phyloP scores from a whole-genome alignment of 2,329 filamentous ascomycete species.

The Coleophoma crateriformis region DNA sequence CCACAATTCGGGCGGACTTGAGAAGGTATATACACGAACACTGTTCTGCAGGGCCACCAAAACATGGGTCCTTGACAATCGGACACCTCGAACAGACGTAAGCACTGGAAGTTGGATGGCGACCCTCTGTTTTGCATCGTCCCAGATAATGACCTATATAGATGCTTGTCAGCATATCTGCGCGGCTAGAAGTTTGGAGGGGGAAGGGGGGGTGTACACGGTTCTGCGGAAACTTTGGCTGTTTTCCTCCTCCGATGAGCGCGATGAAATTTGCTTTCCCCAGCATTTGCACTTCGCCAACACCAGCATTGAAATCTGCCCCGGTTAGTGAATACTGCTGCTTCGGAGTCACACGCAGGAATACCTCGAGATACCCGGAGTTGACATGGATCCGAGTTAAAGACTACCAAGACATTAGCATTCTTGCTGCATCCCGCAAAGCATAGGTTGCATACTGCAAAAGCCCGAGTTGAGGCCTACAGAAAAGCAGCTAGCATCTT shows the following conservation, averaged over 20 bases:
- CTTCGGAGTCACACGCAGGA: slow-evolving; percentile 1
- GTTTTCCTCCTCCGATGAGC: slow-evolving; percentile 80
- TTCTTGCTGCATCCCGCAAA: background rate
- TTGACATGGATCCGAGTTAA: slow-evolving; percentile 66
- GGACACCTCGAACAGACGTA: slow-evolving; percentile 74
- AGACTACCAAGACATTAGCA: slow-evolving; percentile 43
- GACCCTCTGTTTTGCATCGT: slow-evolving; percentile 72
- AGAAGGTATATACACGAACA: slow-evolving; percentile 75
- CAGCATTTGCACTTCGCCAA: slow-evolving; percentile 82
- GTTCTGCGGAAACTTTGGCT: slow-evolving; percentile 81
- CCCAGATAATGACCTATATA: slow-evolving; percentile 76
- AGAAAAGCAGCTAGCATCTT: slow-evolving; percentile 77
- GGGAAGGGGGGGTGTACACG: slow-evolving; percentile 47
- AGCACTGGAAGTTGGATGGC: slow-evolving; percentile 74
- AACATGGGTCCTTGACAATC: slow-evolving; percentile 70
- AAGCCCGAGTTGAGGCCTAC: slow-evolving; percentile 84
- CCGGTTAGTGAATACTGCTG: slow-evolving; percentile 8
- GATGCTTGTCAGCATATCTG: slow-evolving; percentile 8
- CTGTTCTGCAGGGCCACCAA: slow-evolving; percentile 78
- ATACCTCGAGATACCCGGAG: slow-evolving; percentile 58
- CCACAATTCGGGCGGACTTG: slow-evolving; percentile 62
- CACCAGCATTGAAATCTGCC: slow-evolving; percentile 72
- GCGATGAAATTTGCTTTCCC: slow-evolving; percentile 82
- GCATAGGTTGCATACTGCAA: slow-evolving; percentile 53
- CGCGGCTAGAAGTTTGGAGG: background rate